Conservation (phyloP, 1,284 basidiomycete species). For the Puccinia hordei region DNA sequence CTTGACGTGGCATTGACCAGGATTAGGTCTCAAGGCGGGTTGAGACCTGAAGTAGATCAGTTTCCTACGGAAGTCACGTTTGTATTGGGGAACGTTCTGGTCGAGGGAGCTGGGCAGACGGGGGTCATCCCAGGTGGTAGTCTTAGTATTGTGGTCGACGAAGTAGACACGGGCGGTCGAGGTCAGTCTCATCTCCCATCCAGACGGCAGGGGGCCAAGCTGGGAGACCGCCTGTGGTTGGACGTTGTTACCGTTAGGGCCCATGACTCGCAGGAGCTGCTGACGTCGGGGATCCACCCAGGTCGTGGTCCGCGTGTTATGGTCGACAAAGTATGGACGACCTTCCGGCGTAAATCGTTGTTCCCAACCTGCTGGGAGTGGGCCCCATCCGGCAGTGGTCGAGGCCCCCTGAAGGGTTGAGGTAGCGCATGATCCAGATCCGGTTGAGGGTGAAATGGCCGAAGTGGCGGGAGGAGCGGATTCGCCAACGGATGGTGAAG, state of each 20-base stretch:
- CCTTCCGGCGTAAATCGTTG: constrained; percentile 62
- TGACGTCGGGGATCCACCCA: constrained; percentile 96
- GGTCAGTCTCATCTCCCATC: constrained; percentile 96
- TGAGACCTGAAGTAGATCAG: constrained; percentile 99
- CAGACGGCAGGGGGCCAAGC: constrained; percentile 90
- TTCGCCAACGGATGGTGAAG: neutral
- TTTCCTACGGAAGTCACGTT: constrained; percentile 97
- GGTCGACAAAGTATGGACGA: constrained; percentile 69
- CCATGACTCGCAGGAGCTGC: constrained; percentile 81
- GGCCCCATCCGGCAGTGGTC: constrained; percentile 69
- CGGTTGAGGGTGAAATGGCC: constrained; percentile 59
- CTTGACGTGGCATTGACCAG: constrained; percentile 95
- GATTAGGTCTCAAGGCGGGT: constrained; percentile 77
- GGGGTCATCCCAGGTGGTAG: constrained; percentile 95
- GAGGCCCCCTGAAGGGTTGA: constrained; percentile 62
- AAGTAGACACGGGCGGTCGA: constrained; percentile 91
- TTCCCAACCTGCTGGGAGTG: constrained; percentile 46
- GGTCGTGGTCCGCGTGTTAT: constrained; percentile 89
- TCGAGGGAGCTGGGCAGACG: constrained; percentile 34
- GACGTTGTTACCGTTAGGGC: constrained; percentile 76
- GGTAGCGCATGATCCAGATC: constrained; percentile 52
- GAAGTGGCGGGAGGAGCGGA: constrained; percentile 50
- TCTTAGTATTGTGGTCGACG: constrained; percentile 93
- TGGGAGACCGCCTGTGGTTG: constrained; percentile 81
- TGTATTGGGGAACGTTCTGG: constrained; percentile 97